Base-by-base conservation (phyloP, 2,329 filamentous ascomycete species). In the Lachnellula occidentalis region DNA sequence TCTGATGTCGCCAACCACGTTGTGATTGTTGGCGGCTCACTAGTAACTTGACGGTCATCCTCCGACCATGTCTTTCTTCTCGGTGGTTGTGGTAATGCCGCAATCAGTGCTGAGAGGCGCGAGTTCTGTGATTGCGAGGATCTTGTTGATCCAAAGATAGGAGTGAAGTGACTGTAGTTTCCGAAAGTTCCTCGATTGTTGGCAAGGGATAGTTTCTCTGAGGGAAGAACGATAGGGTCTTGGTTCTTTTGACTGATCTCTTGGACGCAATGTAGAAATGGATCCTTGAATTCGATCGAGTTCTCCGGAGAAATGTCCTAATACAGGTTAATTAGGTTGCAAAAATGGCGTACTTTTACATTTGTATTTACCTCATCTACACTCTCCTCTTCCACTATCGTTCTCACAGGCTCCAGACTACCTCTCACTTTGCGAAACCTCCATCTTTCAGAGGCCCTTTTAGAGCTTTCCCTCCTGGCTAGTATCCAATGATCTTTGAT, bases 181-280 rank as follows among this genome's bases (percentile, higher is more conserved):
- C 54, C 54, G 31, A 52, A 56, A 5, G 54, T 53, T 24, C 36
- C 34, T 41, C 45, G 27, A 39, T 41, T 53, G 12, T 37, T 31
- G 4, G 24, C 37, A 21, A 52, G 7, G n/a, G 48, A n/a, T 19
- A 15, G 34, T 34, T 41, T 46, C 21, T 53, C 45, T 54, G 22
- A 5, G 12, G 22, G 2, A 31, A 41, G 15, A 49, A 37, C 17
- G 34, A 24, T 3, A 49, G 50, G 24, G 49, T 27, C 7, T 45
- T 43, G 21, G 31, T 39, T 17, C 37, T 52, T 24, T 45, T 14
- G 21, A 14, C 14, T 14, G 9, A 17, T 45, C 14, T 45, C 5
- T 17, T 45, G 43, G 43, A 17, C 2, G 24, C 12, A 15, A 27
- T 45, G 22, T 4, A 47, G 34, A 4, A 31, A 22, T 17, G 37